Base-by-base conservation (phyloP, 257 asterid genomes). In the Solanum medicagineum region DNA sequence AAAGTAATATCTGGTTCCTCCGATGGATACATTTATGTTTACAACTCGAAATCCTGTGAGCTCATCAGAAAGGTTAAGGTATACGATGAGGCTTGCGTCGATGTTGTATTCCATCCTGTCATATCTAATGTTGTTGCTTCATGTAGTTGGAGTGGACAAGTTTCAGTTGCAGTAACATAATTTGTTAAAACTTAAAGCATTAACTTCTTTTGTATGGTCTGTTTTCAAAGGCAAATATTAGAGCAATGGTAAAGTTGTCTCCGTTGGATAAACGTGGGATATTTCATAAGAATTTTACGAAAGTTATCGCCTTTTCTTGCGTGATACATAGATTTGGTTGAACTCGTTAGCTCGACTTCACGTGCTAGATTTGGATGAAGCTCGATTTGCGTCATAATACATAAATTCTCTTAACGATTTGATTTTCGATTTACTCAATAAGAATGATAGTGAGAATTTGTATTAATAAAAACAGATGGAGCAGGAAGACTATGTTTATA, bases 71-170 rank as follows among this genome's bases (percentile, higher is more conserved):
- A 92, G 88, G 81, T 95, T 32, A 95, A 92, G 89, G 94, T 90
- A 8, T 90, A 88, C 44, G 92, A 88, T 82, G 93, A 92, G 81
- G 92, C 98, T 75, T 93, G 97, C 47, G 59, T 91, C 63, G 99
- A 95, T 83, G 96, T 89, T 47, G 96, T 85, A 60, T 97, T 94
- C 86, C 98, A 95, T 87, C 98, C 99, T 60, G 24, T 80, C 57
- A 87, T 95, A 87, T 89, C 92, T 26, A 84, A 87, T 81, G 95
- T 93, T 7, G 90, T 94, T 85, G 98, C 98, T 84, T 88, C 93
- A 81, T 93, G 97, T 90, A 89, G 98, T 81, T 97, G 99, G 98
- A 89, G 85, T 22, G 99, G 99, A 42, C 92, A 91, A 87, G 85
- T 95, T 86, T 88, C 86, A 3, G 91, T 97, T 84, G 83, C 65